A percentile compares a stretch with the other conserved stretches of the same genome.
These are phyloP conservation scores for Apophysomyces trapeziformis DNA, from an alignment of 371 early-diverging fungal genomes.

Conservation along the genomic window DNA sequence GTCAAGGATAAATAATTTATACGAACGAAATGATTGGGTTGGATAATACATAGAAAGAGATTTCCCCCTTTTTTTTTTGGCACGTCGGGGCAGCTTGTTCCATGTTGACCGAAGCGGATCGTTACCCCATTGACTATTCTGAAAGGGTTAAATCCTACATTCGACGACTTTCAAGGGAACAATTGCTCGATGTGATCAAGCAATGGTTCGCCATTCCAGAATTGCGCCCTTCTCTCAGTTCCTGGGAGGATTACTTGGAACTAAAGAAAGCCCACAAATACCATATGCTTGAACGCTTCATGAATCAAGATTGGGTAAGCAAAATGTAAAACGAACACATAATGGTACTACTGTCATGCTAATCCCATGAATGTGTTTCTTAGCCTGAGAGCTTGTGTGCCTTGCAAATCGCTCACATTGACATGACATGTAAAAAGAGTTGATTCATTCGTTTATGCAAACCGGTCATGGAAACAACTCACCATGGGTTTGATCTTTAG, in stretches of 20 bases:
- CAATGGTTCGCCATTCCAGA: conserved; percentile 12
- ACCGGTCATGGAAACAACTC: not conserved
- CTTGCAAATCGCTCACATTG: conserved; percentile 20
- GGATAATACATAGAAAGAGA: too few relatives aligned
- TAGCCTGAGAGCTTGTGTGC: conserved; percentile 13
- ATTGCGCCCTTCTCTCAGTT: not conserved
- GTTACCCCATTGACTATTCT: conserved; percentile 7
- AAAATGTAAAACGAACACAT: not conserved
- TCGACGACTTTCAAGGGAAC: not conserved
- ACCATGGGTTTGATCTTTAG: not conserved
- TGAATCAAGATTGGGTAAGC: conserved; percentile 8
- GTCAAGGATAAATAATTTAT: too few relatives aligned
- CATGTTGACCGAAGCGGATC: conserved; percentile 13
- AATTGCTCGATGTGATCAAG: conserved; percentile 11
- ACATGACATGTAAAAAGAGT: conserved; percentile 15
- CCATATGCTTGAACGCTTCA: conserved; percentile 8
- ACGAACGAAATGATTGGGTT: too few relatives aligned
- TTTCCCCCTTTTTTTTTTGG: not conserved
- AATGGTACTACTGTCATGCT: not conserved
- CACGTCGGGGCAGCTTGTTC: not conserved
- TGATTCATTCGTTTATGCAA: not conserved
- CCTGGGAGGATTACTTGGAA: conserved; percentile 13
- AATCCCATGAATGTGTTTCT: not conserved
- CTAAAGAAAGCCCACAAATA: conserved; percentile 1
- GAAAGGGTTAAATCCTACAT: not conserved